Evolutionary conservation across 345 rosid genomes (phyloP).

Genomic region (Eucalyptus erythrocorys): DNA sequence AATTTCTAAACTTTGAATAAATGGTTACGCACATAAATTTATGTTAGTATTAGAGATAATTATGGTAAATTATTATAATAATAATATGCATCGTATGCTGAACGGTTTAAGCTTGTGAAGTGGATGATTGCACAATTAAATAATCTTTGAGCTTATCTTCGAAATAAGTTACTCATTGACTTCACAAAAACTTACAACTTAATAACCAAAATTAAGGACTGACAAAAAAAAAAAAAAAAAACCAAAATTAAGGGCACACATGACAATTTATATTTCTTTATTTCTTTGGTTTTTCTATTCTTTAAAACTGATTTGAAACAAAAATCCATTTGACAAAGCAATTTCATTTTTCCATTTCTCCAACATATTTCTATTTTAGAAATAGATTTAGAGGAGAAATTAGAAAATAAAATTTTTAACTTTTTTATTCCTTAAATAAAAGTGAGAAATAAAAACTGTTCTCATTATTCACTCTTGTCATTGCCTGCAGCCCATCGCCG

Average conservation of each 20-base stretch:
- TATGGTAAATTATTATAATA: neutral
- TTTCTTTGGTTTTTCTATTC: too few relatives aligned
- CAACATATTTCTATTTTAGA: too few relatives aligned
- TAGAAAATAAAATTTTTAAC: too few relatives aligned
- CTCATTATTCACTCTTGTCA: too few relatives aligned
- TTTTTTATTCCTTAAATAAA: too few relatives aligned
- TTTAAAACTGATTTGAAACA: too few relatives aligned
- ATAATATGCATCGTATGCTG: neutral
- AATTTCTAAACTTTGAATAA: neutral
- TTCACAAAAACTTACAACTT: neutral
- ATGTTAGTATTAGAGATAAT: neutral
- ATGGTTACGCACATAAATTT: neutral
- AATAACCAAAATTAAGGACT: neutral
- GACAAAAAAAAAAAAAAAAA: too few relatives aligned
- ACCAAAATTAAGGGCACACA: neutral
- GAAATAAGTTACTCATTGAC: neutral
- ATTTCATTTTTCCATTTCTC: too few relatives aligned
- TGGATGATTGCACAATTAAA: neutral
- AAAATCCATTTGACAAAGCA: too few relatives aligned
- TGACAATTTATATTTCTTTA: too few relatives aligned
- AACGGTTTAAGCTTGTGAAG: neutral
- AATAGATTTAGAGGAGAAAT: too few relatives aligned
- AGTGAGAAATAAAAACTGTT: too few relatives aligned
- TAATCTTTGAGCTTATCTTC: neutral
- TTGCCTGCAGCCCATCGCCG: rapidly evolving